phyloP scores from a whole-genome alignment of 495 filamentous ascomycete species.

The Xylaria sp. region DNA sequence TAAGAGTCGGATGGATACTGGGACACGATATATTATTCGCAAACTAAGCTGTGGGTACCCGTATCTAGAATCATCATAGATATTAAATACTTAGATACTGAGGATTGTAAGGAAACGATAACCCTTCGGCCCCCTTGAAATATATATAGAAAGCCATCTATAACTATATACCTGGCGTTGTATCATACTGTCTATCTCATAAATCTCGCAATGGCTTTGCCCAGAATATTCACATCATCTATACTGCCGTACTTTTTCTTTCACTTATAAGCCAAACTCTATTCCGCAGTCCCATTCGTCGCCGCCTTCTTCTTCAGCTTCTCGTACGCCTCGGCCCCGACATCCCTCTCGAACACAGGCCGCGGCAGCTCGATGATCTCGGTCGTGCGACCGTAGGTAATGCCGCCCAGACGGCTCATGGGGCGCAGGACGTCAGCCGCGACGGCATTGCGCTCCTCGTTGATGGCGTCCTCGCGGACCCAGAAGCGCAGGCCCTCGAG shows the following conservation, averaged over 20 bases:
- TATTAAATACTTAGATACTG: background rate
- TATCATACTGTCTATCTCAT: background rate
- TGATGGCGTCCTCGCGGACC: constrained; percentile 87
- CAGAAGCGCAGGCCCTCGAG: constrained; percentile 89
- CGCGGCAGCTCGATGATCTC: constrained; percentile 80
- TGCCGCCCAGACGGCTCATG: constrained; percentile 80
- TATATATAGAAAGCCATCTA: background rate
- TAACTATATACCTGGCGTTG: background rate
- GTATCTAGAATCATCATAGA: background rate
- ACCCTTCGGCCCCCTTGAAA: too few species aligned
- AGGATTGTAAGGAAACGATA: background rate
- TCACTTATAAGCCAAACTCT: background rate
- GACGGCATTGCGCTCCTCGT: constrained; percentile 74
- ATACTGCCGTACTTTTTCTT: background rate
- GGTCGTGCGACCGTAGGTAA: constrained; percentile 75
- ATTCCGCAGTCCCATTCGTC: constrained; percentile 6
- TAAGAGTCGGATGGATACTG: too few species aligned
- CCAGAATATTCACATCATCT: background rate
- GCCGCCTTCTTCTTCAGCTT: constrained; percentile 41
- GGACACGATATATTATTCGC: too few species aligned
- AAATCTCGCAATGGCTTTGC: background rate
- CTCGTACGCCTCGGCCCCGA: constrained; percentile 47
- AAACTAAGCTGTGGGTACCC: too few species aligned
- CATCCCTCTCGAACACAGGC: constrained; percentile 66
- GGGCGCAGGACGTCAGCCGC: constrained; percentile 76